These are phyloP conservation scores for Ogataea angusta DNA, from an alignment of 805 yeast genomes.

Conservation along the genomic window DNA sequence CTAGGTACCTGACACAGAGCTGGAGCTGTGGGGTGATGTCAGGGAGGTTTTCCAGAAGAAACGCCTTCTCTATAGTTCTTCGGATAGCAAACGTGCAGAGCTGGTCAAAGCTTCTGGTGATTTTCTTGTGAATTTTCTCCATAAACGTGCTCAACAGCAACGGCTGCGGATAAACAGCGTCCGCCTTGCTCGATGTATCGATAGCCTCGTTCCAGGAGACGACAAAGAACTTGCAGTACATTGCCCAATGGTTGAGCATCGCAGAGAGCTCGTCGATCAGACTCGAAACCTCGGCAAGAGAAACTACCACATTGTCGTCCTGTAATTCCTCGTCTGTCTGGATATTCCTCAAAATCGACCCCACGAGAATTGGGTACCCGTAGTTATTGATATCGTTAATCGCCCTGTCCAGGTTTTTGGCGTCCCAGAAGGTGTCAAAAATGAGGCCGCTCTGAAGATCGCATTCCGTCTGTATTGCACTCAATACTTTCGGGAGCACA, in stretches of 20 bases:
- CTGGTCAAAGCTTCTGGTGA: conserved; percentile 61
- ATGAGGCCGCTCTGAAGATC: conserved; percentile 92
- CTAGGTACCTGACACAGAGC: conserved; percentile 26
- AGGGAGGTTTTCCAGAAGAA: conserved; percentile 76
- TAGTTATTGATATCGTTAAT: conserved; percentile 56
- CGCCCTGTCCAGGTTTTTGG: conserved; percentile 53
- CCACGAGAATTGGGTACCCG: conserved; percentile 45
- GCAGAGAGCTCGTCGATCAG: conserved; percentile 67
- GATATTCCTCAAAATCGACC: conserved; percentile 31
- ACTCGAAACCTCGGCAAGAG: conserved; percentile 66
- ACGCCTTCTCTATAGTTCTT: conserved; percentile 77
- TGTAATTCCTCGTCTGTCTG: conserved; percentile 21
- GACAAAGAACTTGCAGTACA: conserved; percentile 70
- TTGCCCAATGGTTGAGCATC: conserved; percentile 82
- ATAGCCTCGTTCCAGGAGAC: conserved; percentile 58
- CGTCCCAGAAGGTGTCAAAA: conserved; percentile 80
- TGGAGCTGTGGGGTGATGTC: conserved; percentile 39
- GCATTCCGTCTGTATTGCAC: conserved; percentile 76
- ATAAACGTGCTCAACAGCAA: conserved; percentile 53
- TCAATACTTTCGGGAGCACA: conserved; percentile 65
- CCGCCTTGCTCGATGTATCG: conserved; percentile 22
- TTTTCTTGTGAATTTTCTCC: conserved; percentile 48
- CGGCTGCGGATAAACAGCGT: conserved; percentile 46
- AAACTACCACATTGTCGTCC: conserved; percentile 29
- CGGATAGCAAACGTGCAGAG: conserved; percentile 66